Evolutionary conservation across 768 basidiomycete genomes (phyloP).

Genomic region (Xerocomellus chrysenteron): DNA sequence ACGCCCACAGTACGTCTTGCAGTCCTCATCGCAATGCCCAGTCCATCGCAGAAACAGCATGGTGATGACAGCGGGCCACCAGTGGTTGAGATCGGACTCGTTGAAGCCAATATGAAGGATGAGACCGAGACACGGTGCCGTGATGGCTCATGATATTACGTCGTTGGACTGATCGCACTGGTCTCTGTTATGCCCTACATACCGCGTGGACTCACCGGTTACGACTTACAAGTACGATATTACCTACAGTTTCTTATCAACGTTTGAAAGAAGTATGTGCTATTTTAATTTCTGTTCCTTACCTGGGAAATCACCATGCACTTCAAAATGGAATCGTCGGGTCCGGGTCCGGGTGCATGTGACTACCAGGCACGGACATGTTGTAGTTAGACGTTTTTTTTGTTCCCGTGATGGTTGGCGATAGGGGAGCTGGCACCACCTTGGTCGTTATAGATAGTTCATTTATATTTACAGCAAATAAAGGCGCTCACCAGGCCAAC

Average conservation of each 20-base stretch:
- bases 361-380: no score
- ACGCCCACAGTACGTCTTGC: conserved; percentile 36
- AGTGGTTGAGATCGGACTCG: conserved; percentile 34
- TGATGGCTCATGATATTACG: conserved; percentile 4
- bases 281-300: no score
- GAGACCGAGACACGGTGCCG: not conserved
- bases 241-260: not conserved
- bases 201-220: conserved; percentile 3
- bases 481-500: not conserved
- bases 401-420: no score
- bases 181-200: not conserved
- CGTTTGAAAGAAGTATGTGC: no score
- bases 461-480: not conserved
- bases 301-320: no score
- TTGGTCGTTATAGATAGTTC: no score
- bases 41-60: not conserved
- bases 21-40: conserved; percentile 48
- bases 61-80: conserved; percentile 30
- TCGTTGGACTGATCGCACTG: conserved; percentile 5
- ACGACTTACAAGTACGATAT: conserved; percentile 2
- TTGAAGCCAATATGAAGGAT: conserved; percentile 15
- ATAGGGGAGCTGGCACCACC: no score
- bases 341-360: no score
- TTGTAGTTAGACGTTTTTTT: no score
- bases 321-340: no score